Evolutionary conservation across 345 rosid genomes (phyloP).

Genomic region (Murraya koenigii): DNA sequence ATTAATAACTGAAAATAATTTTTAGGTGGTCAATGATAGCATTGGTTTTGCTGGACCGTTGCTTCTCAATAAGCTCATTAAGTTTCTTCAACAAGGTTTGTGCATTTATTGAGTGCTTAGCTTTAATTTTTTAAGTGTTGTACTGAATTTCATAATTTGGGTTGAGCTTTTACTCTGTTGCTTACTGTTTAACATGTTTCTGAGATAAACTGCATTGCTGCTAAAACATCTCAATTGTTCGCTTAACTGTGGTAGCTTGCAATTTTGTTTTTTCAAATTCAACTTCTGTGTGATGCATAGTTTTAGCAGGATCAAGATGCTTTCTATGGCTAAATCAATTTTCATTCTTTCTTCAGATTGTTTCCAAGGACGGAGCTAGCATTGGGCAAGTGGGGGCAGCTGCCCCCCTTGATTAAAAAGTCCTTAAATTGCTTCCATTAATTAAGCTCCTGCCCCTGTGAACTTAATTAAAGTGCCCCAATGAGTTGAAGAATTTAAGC

Average conservation of each 20-base stretch:
- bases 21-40: conserved; percentile 75
- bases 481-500: too few species aligned
- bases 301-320: not conserved
- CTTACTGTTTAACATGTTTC: not conserved
- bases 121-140: not conserved
- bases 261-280: not conserved
- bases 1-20: conserved; percentile 5
- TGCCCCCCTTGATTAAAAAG: too few species aligned
- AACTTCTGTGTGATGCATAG: not conserved
- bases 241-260: not conserved
- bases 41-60: conserved; percentile 82
- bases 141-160: not conserved
- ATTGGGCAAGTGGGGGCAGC: too few species aligned
- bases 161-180: not conserved
- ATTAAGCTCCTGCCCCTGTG: too few species aligned
- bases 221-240: not conserved
- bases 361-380: too few species aligned
- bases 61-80: conserved; percentile 79
- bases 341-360: not conserved
- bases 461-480: too few species aligned
- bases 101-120: conserved; percentile 4
- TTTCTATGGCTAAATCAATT: not conserved
- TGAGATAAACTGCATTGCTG: not conserved
- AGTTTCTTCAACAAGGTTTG: conserved; percentile 76
- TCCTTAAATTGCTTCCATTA: too few species aligned